phyloP scores from a whole-genome alignment of 169 alveolate genomes.

The Plasmodium fragile region DNA sequence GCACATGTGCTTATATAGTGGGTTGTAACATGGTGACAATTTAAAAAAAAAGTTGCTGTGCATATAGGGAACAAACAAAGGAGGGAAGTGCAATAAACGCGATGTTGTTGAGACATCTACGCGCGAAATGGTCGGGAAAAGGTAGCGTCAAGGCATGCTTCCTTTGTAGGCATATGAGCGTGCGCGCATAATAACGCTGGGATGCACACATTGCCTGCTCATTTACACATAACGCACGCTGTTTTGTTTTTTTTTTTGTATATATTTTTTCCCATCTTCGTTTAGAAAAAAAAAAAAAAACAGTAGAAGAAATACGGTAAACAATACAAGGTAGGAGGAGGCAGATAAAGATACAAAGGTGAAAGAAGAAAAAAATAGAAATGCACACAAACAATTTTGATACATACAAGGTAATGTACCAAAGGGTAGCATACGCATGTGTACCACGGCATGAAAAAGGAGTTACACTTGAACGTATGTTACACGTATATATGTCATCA shows the following conservation, averaged over 20 bases:
- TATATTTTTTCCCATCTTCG: too few relatives aligned
- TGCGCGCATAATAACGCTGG: neutral
- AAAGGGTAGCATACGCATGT: neutral
- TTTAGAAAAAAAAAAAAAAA: neutral
- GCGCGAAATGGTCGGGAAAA: neutral
- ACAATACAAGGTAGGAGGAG: neutral
- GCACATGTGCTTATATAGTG: neutral
- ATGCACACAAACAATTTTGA: slow-evolving; percentile 11
- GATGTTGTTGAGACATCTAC: neutral
- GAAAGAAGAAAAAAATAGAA: neutral
- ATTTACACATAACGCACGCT: neutral
- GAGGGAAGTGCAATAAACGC: neutral
- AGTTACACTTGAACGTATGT: neutral
- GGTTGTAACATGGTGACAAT: neutral
- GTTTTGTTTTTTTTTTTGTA: neutral
- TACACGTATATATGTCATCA: neutral
- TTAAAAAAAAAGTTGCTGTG: neutral
- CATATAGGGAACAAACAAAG: neutral
- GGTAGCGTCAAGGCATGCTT: neutral
- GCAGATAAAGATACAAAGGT: neutral
- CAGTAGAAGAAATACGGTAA: neutral
- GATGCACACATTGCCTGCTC: neutral
- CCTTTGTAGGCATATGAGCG: neutral
- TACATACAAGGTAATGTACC: neutral
- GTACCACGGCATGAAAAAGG: neutral